phyloP scores from a whole-genome alignment of 371 early-diverging fungal genomes.

The Smittium culicis region DNA sequence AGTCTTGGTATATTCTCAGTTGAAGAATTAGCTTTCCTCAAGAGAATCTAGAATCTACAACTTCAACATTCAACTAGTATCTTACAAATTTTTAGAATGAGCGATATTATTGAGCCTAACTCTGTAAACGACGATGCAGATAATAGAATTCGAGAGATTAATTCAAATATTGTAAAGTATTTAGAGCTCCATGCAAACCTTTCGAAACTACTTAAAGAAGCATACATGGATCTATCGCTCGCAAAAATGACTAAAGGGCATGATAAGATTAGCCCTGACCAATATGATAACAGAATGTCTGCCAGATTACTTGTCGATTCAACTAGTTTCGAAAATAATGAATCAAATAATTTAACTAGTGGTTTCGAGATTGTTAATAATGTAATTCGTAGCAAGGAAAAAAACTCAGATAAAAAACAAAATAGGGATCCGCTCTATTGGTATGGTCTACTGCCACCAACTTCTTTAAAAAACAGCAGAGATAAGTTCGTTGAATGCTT shows the following conservation, averaged over 20 bases:
- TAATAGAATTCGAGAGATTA: neutral
- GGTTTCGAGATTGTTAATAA: too few relatives aligned
- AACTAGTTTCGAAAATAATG: too few relatives aligned
- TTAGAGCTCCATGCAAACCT: neutral
- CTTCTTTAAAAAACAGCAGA: neutral
- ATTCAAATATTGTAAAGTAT: neutral
- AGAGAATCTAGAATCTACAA: too few relatives aligned
- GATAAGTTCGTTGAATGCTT: neutral
- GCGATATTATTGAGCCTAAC: too few relatives aligned
- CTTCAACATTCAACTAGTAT: too few relatives aligned
- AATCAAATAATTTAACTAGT: too few relatives aligned
- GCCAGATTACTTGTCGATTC: neutral
- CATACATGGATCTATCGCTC: constrained; percentile 27
- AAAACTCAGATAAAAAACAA: constrained; percentile 1
- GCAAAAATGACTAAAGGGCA: neutral
- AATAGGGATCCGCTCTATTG: neutral
- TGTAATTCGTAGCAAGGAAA: too few relatives aligned
- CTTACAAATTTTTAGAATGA: too few relatives aligned
- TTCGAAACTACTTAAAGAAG: constrained; percentile 11
- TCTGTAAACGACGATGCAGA: neutral
- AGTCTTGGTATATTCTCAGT: too few relatives aligned
- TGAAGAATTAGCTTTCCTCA: too few relatives aligned
- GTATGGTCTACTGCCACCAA: constrained; percentile 4
- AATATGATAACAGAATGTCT: constrained; percentile 32
- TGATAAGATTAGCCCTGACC: neutral